Base-by-base conservation (phyloP, 139 green algal genomes). In the Micromonas pusilla region DNA sequence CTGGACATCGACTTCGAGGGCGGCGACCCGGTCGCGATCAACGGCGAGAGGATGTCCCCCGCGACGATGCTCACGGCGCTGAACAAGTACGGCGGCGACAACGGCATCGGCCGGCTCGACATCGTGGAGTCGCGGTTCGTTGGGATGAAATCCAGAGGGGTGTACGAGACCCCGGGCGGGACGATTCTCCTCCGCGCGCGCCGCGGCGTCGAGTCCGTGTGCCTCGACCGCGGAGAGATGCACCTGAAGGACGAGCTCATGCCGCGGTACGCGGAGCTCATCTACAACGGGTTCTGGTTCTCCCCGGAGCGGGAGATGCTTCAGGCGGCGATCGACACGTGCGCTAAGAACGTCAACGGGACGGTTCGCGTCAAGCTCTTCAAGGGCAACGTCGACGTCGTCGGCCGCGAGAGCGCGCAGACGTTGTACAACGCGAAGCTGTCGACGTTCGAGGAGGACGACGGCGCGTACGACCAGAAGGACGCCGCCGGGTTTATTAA, bases 121-220 rank as follows among this genome's bases (percentile, higher is more conserved):
- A 96, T 99, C 57, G 96, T 99, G 30, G 96, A 99, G 91, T 91
- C 82, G 20, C 88, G 95, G n/a, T 98, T 97, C 79, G 94, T 98
- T 66, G 94, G 94, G 75, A 96, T 97, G 93, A 93, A 96, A 87
- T 89, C 82, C 21, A 84, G 92, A 32, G 94, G 94, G 52, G 95
- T 98, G 85, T 99, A 99, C 81, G 95, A 99, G 88, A 99, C 96
- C 0, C 96, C 96, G 21, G 96, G 96, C 32, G 96, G 96, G 74
- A 98, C 95, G 67, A 86, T 99, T 52, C 84, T 98, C 66, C 80
- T 97, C 32, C 70, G 86, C 2, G 93, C 94, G 0, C 88, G 89
- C 83, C 83, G 93, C 66, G 92, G 88, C 34, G 92, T 97, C 6
- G 93, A 97, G 89, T 90, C 81, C 71, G 91, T 97, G 77, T 91